Base-by-base conservation (phyloP, 2,329 filamentous ascomycete genomes). In the Fusarium globosum region DNA sequence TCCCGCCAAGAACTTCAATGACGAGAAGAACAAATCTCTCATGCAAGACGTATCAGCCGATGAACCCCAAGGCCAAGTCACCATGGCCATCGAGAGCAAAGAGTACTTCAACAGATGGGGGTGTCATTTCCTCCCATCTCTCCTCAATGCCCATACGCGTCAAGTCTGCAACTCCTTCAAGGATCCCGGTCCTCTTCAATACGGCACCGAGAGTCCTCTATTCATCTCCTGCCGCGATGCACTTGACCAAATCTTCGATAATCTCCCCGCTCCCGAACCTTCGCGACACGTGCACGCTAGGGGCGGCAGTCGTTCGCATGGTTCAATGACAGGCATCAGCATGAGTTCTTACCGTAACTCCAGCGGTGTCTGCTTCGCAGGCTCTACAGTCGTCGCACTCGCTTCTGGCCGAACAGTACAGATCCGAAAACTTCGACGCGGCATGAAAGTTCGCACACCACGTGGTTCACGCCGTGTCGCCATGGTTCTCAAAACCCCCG, bases 151-250 rank as follows among this genome's bases (percentile, higher is more conserved):
- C 0, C 88, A 92, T 72, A 82, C 83, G 2, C 83, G 85, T 30
- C 90, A 91, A 78, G 80, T 87, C 15, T 90, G 89, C 81, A 90
- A 90, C 77, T 87, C 86, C 1, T 91, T 91, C 85, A 90, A 90
- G 75, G 90, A 91, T 67, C 81, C 86, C 0, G 89, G 89, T 0
- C 88, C 89, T 8, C 83, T 88, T 12, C 82, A 85, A 69, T 91
- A 91, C 73, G 85, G 88, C 21, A 74, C 74, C 1, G 77, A 83
- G 3, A 89, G 86, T 58, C 83, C 85, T 1, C 81, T 91, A 7
- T 91, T 92, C 76, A 77, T 79, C 20, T 71, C 78, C 11, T 90
- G 86, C 74, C 82, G 88, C 14, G 82, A 88, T 53, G 73, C 79
- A 3, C 83, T 91, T 0, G 86, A 89, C 63, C 73, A 73, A 1